Evolutionary conservation across 768 basidiomycete genomes (phyloP).

Genomic region (Suillus paluster): DNA sequence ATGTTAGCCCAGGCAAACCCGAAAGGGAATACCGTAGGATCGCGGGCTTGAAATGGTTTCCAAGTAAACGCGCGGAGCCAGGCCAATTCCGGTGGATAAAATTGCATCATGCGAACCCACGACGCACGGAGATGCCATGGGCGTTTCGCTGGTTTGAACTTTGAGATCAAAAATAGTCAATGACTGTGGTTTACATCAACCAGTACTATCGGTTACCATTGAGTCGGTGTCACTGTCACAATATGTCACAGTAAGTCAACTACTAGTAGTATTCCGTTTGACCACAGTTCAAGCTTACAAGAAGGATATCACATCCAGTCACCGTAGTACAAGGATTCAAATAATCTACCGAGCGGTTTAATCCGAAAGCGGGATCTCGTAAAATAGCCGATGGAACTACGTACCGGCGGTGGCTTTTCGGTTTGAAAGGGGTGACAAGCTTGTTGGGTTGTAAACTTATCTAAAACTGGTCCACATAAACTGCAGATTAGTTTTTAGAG

Average conservation of each 20-base stretch:
- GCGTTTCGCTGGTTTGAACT: neutral
- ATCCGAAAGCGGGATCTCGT: neutral
- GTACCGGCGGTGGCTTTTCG: conserved; percentile 1
- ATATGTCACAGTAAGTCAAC: neutral
- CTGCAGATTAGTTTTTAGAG: neutral
- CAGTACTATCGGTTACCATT: neutral
- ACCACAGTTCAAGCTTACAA: no score
- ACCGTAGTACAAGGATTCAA: no score
- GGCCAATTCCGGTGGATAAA: neutral
- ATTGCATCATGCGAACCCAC: conserved; percentile 7
- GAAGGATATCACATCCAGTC: no score
- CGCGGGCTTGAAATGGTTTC: conserved; percentile 4
- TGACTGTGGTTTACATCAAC: neutral
- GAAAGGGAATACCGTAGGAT: neutral
- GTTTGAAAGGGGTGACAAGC: neutral
- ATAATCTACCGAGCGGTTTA: no score
- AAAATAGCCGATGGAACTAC: neutral
- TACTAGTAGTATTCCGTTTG: neutral
- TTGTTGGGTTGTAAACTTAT: neutral
- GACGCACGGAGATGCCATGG: neutral
- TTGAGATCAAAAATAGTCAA: conserved; percentile 1
- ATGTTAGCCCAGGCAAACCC: neutral
- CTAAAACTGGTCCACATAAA: neutral
- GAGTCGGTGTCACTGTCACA: neutral
- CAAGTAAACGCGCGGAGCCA: conserved; percentile 6